Conservation (phyloP, 2,329 filamentous ascomycete genomes). For the Colletotrichum sp. region DNA sequence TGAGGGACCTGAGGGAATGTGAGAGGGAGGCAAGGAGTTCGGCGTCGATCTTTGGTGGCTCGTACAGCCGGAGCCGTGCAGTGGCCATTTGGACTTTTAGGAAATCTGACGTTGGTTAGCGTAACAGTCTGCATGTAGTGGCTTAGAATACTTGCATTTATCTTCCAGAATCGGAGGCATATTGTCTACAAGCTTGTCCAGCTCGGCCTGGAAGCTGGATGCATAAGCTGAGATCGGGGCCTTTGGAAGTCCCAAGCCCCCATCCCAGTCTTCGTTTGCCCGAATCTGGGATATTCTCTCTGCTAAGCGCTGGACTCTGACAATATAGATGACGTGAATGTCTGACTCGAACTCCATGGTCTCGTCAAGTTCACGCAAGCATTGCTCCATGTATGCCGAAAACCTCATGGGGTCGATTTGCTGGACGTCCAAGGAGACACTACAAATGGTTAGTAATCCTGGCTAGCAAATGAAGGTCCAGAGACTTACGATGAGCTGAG, state of each 20-base stretch:
- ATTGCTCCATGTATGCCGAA: constrained; percentile 57
- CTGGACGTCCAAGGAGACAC: constrained; percentile 46
- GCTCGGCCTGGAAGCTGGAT: constrained; percentile 49
- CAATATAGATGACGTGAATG: constrained; percentile 46
- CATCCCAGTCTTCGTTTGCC: constrained; percentile 34
- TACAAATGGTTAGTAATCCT: constrained; percentile 25
- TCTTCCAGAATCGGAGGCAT: constrained; percentile 39
- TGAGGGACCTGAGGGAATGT: constrained; percentile 44
- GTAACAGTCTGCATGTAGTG: background rate
- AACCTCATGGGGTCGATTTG: constrained; percentile 55
- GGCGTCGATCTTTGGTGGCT: constrained; percentile 50
- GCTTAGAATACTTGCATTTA: constrained; percentile 35
- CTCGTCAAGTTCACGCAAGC: constrained; percentile 49
- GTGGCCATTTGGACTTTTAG: constrained; percentile 46
- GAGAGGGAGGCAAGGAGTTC: constrained; percentile 45
- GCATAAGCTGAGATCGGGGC: constrained; percentile 51
- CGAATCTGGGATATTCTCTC: constrained; percentile 53
- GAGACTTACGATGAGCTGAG: constrained; percentile 54
- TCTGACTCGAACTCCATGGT: constrained; percentile 53
- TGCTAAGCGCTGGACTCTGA: constrained; percentile 54
- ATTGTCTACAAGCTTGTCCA: constrained; percentile 43
- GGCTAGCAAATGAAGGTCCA: accelerated
- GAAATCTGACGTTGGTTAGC: constrained; percentile 31
- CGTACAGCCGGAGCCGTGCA: constrained; percentile 49
- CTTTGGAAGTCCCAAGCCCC: constrained; percentile 39